Percentiles rank a stretch among this genome's conserved stretches.
Conservation (phyloP, 140 eudicot genomes). For the Anethum foeniculum region DNA sequence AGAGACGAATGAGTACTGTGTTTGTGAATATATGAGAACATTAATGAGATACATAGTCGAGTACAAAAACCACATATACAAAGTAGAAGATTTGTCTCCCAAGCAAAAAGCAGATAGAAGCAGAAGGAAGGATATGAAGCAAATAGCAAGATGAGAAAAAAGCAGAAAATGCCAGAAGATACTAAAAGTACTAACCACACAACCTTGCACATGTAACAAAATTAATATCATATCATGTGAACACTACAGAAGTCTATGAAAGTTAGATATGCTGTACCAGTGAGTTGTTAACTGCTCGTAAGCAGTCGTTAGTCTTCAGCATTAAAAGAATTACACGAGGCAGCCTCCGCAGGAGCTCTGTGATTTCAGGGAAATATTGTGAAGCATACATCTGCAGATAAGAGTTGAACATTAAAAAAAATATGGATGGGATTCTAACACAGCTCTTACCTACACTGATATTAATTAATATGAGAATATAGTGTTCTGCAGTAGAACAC, state of each 20-base stretch:
- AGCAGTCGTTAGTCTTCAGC: constrained; percentile 95
- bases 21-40: background rate
- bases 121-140: background rate
- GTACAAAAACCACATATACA: background rate
- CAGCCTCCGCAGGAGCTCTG: constrained; percentile 76
- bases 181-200: background rate
- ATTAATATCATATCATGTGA: background rate
- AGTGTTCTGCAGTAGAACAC: too few relatives aligned
- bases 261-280: constrained; percentile 44
- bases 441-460: background rate
- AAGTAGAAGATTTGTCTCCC: background rate
- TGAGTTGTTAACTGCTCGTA: constrained; percentile 65
- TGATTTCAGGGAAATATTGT: constrained; percentile 72
- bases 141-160: background rate
- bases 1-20: background rate
- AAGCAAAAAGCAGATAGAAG: background rate
- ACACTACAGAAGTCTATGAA: background rate
- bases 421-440: background rate
- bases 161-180: background rate
- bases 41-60: background rate
- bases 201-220: background rate
- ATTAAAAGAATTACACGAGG: constrained; percentile 88
- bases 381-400: constrained; percentile 78
- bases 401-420: background rate
- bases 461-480: background rate